A percentile compares a stretch with the other conserved stretches of the same genome.
Evolutionary conservation across 2,329 filamentous ascomycete species (phyloP).

Genomic region (Pseudogymnoascus sp.): DNA sequence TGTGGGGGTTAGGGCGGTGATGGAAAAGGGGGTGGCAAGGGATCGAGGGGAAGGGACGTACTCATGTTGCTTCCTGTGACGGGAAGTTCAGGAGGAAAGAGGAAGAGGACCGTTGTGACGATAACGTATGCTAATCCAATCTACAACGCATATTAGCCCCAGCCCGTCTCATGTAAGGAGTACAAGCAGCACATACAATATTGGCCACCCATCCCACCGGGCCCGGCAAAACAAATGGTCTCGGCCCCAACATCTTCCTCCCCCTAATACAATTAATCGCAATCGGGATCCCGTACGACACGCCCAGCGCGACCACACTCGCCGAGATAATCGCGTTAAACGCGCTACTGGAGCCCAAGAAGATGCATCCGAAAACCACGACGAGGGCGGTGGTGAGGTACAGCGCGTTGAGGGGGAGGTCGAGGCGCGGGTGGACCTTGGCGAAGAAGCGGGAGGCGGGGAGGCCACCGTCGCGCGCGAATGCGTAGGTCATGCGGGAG

Average conservation of each 20-base stretch:
- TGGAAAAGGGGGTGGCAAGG: not conserved
- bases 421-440: slow-evolving; percentile 50
- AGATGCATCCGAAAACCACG: slow-evolving; percentile 59
- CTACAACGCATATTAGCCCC: slow-evolving; percentile 14
- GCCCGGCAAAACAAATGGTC: slow-evolving; percentile 48
- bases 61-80: slow-evolving; percentile 55
- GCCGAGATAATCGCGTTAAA: slow-evolving; percentile 66
- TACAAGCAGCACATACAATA: slow-evolving; percentile 31
- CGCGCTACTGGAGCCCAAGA: slow-evolving; percentile 57
- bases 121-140: slow-evolving; percentile 48
- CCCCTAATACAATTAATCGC: slow-evolving; percentile 60
- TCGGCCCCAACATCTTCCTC: slow-evolving; percentile 50
- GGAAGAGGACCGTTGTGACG: slow-evolving; percentile 53
- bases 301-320: slow-evolving; percentile 61
- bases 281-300: slow-evolving; percentile 61
- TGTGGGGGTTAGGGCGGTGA: not conserved
- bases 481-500: slow-evolving; percentile 59
- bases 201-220: slow-evolving; percentile 53
- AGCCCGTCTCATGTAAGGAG: not conserved
- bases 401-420: slow-evolving; percentile 59
- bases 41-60: slow-evolving; percentile 26
- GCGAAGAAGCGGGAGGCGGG: slow-evolving; percentile 53
- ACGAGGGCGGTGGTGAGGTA: slow-evolving; percentile 52
- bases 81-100: slow-evolving; percentile 52
- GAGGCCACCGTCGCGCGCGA: slow-evolving; percentile 58